Base-by-base conservation (phyloP, 1,139 yeast species). In the Lipomyces yarrowii region DNA sequence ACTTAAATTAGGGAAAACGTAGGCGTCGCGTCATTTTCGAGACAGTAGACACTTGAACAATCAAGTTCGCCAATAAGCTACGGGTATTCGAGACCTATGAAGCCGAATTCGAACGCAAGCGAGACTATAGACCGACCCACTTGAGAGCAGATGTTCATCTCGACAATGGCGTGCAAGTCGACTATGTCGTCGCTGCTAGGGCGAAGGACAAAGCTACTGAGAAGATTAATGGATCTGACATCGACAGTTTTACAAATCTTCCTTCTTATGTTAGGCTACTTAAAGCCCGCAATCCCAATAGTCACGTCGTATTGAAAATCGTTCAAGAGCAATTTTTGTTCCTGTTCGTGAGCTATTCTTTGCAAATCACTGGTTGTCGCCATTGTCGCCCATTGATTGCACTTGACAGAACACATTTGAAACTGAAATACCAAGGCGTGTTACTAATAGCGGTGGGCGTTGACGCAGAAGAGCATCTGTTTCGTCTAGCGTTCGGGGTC, bases 111-210 rank as follows among this genome's bases (percentile, higher is more conserved):
- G 54, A 51, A 11, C 0, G 10, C 3, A 51, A 51, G 54, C 11
- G 32, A 26, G 4, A 1, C 13, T 21, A 51, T 11, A 51, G 54
- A 26, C 52, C 52, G 13, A n/a, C n/a, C 18, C 52, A 46, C 52
- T 51, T 51, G 54, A 51, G 30, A 26, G 54, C 18, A 21, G 54
- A 51, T 51, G 54, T 51, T 51, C 54, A 51, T 51, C 54, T 51
- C 32, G 54, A 51, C 21, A 26, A 51, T 3, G 32, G 32, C 5
- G 54, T 51, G 32, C 21, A 51, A 51, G 21, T 51, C 15, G 54
- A 26, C 32, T 51, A 51, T 15, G 15, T 51, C 54, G 54, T 51
- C 15, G 54, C 32, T 15, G 54, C 3, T 5, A 51, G 54, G n/a
- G 54, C 54, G 54, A 51, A 21, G 13, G 54, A 51, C 32, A 51